A percentile compares a stretch with the other conserved stretches of the same genome.
These are phyloP conservation scores for Ogataea zsoltii DNA, from an alignment of 805 yeast species.

Conservation along the genomic window DNA sequence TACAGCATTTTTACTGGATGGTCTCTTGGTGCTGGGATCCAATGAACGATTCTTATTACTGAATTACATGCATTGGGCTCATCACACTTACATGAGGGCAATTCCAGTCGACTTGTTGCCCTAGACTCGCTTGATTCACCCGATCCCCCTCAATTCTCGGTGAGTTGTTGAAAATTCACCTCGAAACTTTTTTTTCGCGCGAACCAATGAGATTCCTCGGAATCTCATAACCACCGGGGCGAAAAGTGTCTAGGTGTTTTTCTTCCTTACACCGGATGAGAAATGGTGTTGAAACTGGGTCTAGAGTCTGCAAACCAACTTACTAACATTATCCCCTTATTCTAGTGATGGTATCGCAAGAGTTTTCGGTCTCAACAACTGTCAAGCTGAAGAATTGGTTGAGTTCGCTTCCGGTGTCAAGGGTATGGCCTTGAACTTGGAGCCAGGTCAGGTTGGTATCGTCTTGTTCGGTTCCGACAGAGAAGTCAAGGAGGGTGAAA, in stretches of 20 bases:
- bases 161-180: not conserved
- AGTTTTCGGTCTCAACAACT: slow-evolving; percentile 98
- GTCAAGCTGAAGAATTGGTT: slow-evolving; percentile 99
- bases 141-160: not conserved
- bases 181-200: slow-evolving; percentile 11
- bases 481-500: slow-evolving; percentile 98
- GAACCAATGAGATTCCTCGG: slow-evolving; percentile 28
- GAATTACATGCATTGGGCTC: too few species aligned
- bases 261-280: slow-evolving; percentile 5
- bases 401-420: slow-evolving; percentile 99
- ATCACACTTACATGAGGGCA: not conserved
- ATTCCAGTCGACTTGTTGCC: not conserved
- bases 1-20: not conserved
- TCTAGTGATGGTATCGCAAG: slow-evolving; percentile 99
- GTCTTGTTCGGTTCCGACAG: slow-evolving; percentile 99
- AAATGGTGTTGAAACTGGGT: not conserved
- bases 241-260: not conserved
- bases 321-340: slow-evolving; percentile 39
- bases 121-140: not conserved
- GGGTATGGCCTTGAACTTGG: slow-evolving; percentile 99
- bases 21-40: too few species aligned
- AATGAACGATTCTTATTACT: too few species aligned
- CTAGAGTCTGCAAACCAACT: not conserved
- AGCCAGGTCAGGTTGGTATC: slow-evolving; percentile 99
- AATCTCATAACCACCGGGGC: slow-evolving; percentile 30